A percentile compares a stretch with the other conserved stretches of the same genome.
These are phyloP conservation scores for Trichophyton simii DNA, from an alignment of 2,329 filamentous ascomycete species.

Conservation along the genomic window DNA sequence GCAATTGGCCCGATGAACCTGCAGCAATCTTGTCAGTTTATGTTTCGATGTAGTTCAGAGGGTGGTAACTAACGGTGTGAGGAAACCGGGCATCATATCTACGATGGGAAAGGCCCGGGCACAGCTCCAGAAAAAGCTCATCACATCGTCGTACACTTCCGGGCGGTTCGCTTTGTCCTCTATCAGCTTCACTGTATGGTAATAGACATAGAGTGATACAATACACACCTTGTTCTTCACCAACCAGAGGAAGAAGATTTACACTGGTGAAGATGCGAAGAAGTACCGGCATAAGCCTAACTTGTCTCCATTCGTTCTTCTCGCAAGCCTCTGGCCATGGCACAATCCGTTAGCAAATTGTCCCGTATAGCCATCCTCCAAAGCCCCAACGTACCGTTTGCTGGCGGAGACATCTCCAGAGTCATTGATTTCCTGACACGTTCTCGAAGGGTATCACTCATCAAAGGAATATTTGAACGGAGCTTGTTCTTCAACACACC, in stretches of 20 bases:
- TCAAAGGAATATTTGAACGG: conserved; percentile 1
- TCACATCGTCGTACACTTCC: not conserved
- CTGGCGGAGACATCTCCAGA: not conserved
- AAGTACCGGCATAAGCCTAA: not conserved
- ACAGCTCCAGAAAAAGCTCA: not conserved
- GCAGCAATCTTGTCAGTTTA: not conserved
- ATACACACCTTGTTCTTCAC: not conserved
- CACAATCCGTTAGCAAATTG: not conserved
- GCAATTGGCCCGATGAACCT: not conserved
- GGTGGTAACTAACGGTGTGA: not conserved
- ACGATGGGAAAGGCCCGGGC: not conserved
- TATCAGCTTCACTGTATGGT: not conserved
- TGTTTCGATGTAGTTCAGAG: not conserved
- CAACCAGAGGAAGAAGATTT: not conserved
- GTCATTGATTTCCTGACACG: not conserved
- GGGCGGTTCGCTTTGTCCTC: not conserved
- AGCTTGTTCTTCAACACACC: not conserved
- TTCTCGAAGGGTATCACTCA: not conserved
- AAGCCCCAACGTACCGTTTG: not conserved
- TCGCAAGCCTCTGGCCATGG: not conserved
- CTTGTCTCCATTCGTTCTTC: not conserved
- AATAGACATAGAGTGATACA: not conserved
- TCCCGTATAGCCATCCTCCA: not conserved
- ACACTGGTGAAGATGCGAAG: conserved; percentile 2
- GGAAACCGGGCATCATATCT: not conserved